phyloP scores from a whole-genome alignment of 352 stramenopile species.

The Globisporangium abappressorium region DNA sequence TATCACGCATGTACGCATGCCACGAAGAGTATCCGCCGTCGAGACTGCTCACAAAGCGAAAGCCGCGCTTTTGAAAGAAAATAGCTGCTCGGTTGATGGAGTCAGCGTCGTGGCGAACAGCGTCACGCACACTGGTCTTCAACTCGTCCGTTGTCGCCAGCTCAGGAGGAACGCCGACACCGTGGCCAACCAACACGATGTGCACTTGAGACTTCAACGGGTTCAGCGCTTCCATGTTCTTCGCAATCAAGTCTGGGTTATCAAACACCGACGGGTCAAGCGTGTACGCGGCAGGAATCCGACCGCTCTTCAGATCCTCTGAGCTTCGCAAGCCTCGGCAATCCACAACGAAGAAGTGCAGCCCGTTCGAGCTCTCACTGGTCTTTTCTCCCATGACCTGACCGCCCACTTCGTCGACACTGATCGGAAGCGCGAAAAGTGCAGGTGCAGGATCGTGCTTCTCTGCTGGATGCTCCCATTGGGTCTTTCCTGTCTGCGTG shows the following conservation, averaged over 20 bases:
- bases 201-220: conserved; percentile 74
- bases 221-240: conserved; percentile 65
- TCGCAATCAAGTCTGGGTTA: conserved; percentile 70
- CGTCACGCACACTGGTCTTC: conserved; percentile 74
- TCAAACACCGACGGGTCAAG: conserved; percentile 80
- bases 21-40: conserved; percentile 79
- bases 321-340: conserved; percentile 72
- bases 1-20: conserved; percentile 83
- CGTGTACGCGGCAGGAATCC: conserved; percentile 72
- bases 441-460: conserved; percentile 51
- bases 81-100: conserved; percentile 72
- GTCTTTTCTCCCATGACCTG: conserved; percentile 68
- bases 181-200: conserved; percentile 72
- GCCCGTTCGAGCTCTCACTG: conserved; percentile 20
- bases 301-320: conserved; percentile 73
- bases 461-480: conserved; percentile 78
- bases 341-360: conserved; percentile 79
- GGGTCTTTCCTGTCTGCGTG: conserved; percentile 63
- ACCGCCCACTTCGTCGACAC: conserved; percentile 59
- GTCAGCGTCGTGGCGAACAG: conserved; percentile 61
- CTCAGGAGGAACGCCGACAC: conserved; percentile 60
- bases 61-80: conserved; percentile 82
- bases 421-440: conserved; percentile 65
- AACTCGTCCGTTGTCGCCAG: conserved; percentile 60
- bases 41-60: conserved; percentile 76